Evolutionary conservation across 2,329 filamentous ascomycete species (phyloP).

Genomic region (Xylaria sp.): DNA sequence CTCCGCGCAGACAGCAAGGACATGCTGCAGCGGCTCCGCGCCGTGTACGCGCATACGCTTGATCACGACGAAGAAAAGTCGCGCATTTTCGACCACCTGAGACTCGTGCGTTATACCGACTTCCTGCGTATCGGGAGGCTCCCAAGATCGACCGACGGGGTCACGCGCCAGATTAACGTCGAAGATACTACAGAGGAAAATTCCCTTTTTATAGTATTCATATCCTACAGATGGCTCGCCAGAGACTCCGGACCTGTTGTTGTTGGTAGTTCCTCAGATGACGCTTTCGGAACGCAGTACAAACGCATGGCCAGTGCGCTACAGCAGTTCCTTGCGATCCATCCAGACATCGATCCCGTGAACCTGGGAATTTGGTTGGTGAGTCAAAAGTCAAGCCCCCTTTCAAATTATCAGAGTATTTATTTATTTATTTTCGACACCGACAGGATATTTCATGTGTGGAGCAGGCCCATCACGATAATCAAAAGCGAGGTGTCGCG

Average conservation of each 20-base stretch:
- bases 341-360: not conserved
- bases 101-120: not conserved
- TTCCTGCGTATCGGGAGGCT: not conserved
- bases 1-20: not conserved
- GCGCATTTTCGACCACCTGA: not conserved
- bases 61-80: not conserved
- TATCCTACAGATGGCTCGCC: not conserved
- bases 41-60: not conserved
- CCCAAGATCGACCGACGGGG: not conserved
- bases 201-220: not conserved
- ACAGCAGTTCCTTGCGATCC: not conserved
- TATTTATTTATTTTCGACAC: too few relatives aligned
- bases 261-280: not conserved
- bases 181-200: not conserved
- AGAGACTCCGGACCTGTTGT: too few relatives aligned
- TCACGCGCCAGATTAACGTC: not conserved
- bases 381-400: not conserved
- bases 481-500: constrained; percentile 30
- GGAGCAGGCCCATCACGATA: constrained; percentile 45
- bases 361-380: constrained; percentile 38
- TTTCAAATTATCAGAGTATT: constrained; percentile 6
- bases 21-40: not conserved
- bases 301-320: not conserved
- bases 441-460: constrained; percentile 47
- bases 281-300: not conserved